Base-by-base conservation (phyloP, 2,329 filamentous ascomycete genomes). In the Pseudogymnoascus sp. region DNA sequence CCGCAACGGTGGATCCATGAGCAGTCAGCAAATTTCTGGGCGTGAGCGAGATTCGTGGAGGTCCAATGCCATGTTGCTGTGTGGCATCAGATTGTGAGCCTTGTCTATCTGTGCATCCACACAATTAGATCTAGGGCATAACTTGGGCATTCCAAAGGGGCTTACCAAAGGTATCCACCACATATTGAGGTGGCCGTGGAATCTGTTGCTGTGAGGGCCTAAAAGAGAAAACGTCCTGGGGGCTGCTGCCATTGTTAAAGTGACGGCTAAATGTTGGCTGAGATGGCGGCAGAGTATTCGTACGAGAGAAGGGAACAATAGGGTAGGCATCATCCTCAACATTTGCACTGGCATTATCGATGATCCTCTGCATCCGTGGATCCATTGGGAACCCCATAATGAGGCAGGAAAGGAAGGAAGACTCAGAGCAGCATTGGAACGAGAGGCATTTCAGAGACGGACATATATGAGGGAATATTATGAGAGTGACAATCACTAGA, bases 341-440 rank as follows among this genome's bases (percentile, higher is more conserved):
- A 28, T 42, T 40, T 38, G 19, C 17, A 42, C 59, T 64, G n/a
- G 66, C 63, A 69, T 69, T 63, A n/a, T 65, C 64, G 60, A 68
- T 57, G 47, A 70, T 68, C 9, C 65, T 66, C 59, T 71, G 70
- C 21, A 68, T 60, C 62, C 67, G 63, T 60, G 64, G 65, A 65
- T 72, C 67, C 61, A 69, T 71, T 53, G 69, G 69, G 38, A 67
- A 68, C 42, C 66, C 67, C 57, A 65, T 69, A 64, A 33, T 35
- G 50, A 57, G 26, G 28, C 10, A 57, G 17, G 17, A 21, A 28
- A 35, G 28, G 21, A 19, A 21, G 9, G 6, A 33, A 57, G n/a
- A 33, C 28, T 35, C 7, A 57, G 28, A 33, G 28, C 28, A 15
- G 28, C 28, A 57, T 57, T 57, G 26, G 50, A 33, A 33, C n/a